Percentiles rank a stretch among this genome's conserved stretches.
Conservation (phyloP, 2,329 filamentous ascomycete species). For the Xylaria sp. region DNA sequence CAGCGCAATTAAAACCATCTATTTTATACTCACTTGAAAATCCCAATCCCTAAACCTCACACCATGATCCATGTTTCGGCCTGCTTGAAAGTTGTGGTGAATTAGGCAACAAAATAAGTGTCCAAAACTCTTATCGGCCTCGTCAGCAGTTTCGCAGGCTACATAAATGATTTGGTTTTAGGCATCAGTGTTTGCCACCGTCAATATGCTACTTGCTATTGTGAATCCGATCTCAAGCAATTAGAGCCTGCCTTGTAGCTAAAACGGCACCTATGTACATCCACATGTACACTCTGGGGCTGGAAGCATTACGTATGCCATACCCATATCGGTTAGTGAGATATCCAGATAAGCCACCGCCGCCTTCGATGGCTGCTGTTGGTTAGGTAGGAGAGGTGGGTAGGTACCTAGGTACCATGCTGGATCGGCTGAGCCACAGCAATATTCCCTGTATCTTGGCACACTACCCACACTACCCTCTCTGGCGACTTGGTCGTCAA, state of each 20-base stretch:
- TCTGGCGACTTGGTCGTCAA: background rate
- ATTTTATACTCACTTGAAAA: background rate
- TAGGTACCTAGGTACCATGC: background rate
- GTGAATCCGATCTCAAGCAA: background rate
- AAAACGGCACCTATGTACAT: background rate
- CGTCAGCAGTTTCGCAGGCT: conserved; percentile 19
- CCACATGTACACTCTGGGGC: background rate
- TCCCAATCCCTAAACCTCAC: background rate
- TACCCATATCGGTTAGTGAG: background rate
- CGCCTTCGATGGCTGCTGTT: background rate
- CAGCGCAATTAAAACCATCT: conserved; percentile 14
- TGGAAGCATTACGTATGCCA: conserved; percentile 23
- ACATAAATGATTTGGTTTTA: conserved; percentile 2
- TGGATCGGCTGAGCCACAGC: conserved; percentile 1
- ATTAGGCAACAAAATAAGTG: conserved; percentile 22
- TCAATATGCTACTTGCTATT: background rate
- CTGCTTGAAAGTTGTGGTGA: background rate
- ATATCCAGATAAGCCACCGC: conserved; percentile 20
- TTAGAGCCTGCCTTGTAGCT: background rate
- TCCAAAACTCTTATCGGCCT: background rate
- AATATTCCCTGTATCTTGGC: conserved; percentile 19
- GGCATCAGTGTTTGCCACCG: conserved; percentile 24
- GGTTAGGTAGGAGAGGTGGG: background rate
- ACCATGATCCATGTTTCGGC: background rate
- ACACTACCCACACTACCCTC: conserved; percentile 17